Base-by-base conservation (phyloP, 176 grass and related monocot genomes). In the Rhynchospora pubera region DNA sequence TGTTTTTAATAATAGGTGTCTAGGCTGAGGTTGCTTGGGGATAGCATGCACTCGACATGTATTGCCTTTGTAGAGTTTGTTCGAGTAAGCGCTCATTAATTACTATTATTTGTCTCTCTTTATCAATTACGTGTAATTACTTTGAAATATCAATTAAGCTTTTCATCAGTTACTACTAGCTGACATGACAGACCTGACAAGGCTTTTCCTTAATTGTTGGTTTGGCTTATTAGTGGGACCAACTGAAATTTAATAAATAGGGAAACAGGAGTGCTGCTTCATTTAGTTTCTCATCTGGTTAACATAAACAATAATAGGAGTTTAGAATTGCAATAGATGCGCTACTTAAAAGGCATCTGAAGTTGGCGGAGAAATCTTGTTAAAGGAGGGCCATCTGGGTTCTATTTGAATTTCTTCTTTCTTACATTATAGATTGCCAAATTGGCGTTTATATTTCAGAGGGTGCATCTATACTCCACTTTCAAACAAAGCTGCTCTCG, bases 21-120 rank as follows among this genome's bases (percentile, higher is more conserved):
- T 89, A 90, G 87, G 3, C 69, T 92, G 85, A 92, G 94, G 82
- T 90, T 97, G 72, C 91, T 97, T 88, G 92, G 92, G 66, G 94
- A 97, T 86, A 92, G 86, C 72, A 84, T 94, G 65, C 94, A 97
- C 74, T 94, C 90, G 53, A 94, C 92, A 28, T 89, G 90, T 78
- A 97, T 97, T 89, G 94, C 92, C 18, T 97, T 97, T 88, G 92
- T 97, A 86, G 94, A 94, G 82, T 97, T 94, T 89, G 85, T 82
- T 89, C 88, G 87, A 62, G 94, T 97, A 85, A 97, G 88, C 85
- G 78, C 50, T 83, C 9, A 50, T 23, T 28, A 53, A 53, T 19
- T n/a, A 77, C 24, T 22, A 14, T 84, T 44, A 69, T 71, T 18
- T n/a, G n/a, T 63, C 77, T 7, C 47, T 76, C 8, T 55, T 48